A percentile compares a stretch with the other conserved stretches of the same genome.
phyloP scores from a whole-genome alignment of 2,329 filamentous ascomycete species.

The Aspergillus fischeri region DNA sequence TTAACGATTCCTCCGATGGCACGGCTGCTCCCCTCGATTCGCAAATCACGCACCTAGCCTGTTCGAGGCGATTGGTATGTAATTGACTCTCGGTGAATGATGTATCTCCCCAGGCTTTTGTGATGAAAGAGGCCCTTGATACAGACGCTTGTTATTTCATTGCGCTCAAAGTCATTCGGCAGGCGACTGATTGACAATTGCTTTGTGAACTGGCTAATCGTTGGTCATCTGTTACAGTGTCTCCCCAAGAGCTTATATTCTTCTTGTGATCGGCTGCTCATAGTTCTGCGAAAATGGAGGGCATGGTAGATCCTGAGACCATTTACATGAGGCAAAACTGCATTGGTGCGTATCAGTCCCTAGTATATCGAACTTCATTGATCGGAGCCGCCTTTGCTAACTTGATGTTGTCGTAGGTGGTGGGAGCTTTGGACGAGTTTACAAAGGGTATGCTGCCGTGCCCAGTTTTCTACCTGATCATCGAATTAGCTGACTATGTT shows the following conservation, averaged over 20 bases:
- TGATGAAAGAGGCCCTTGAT: not conserved
- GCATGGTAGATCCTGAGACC: constrained; percentile 74
- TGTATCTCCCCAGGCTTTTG: not conserved
- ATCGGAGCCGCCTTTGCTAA: not conserved
- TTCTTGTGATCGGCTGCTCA: not conserved
- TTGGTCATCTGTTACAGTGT: not conserved
- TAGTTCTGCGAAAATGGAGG: constrained; percentile 37
- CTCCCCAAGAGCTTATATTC: not conserved
- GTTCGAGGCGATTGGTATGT: constrained; percentile 4
- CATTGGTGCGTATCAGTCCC: constrained; percentile 55
- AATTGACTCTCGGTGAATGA: not conserved
- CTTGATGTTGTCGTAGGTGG: constrained; percentile 59
- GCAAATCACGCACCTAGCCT: constrained; percentile 3
- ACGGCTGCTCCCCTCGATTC: constrained; percentile 1
- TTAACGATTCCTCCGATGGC: constrained; percentile 4
- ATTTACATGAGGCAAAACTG: constrained; percentile 92
- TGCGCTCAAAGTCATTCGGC: not conserved
- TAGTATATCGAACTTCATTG: constrained; percentile 24
- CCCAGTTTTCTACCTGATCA: not conserved
- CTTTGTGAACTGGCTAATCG: not conserved
- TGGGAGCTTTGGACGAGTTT: constrained; percentile 97
- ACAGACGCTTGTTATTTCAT: not conserved
- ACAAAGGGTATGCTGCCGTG: constrained; percentile 70
- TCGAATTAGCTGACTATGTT: constrained; percentile 4
- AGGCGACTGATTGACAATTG: not conserved